Conservation (phyloP, 2,329 filamentous ascomycete genomes). For the Fusarium vanettenii region DNA sequence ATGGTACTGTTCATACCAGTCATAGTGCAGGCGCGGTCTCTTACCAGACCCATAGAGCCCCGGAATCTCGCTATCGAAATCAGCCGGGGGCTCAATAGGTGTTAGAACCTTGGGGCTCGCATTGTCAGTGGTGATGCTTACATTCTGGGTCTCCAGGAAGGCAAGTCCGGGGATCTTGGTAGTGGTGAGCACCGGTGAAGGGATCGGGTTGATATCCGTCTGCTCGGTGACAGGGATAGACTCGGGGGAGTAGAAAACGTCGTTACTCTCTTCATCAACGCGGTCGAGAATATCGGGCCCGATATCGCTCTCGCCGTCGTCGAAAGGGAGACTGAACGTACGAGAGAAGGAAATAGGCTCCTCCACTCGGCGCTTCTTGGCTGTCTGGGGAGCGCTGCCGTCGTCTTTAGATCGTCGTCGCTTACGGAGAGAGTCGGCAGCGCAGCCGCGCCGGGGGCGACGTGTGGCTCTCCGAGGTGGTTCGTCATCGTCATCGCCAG, state of each 20-base stretch:
- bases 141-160: background rate
- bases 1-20: constrained; percentile 41
- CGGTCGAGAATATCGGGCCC: background rate
- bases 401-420: constrained; percentile 12
- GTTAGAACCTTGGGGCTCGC: constrained; percentile 3
- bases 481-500: background rate
- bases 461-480: background rate
- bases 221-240: background rate
- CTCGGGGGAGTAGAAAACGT: background rate
- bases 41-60: constrained; percentile 23
- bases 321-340: background rate
- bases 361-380: constrained; percentile 6
- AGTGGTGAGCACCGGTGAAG: background rate
- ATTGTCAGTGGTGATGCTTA: background rate
- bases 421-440: background rate
- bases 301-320: background rate
- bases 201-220: background rate
- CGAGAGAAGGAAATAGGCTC: background rate
- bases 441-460: background rate
- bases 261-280: background rate
- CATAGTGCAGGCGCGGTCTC: constrained; percentile 22
- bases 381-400: background rate
- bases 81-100: background rate
- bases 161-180: background rate
- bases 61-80: constrained; percentile 32